Base-by-base conservation (phyloP, 2,329 filamentous ascomycete genomes). In the Cladobotryum mycophilum region DNA sequence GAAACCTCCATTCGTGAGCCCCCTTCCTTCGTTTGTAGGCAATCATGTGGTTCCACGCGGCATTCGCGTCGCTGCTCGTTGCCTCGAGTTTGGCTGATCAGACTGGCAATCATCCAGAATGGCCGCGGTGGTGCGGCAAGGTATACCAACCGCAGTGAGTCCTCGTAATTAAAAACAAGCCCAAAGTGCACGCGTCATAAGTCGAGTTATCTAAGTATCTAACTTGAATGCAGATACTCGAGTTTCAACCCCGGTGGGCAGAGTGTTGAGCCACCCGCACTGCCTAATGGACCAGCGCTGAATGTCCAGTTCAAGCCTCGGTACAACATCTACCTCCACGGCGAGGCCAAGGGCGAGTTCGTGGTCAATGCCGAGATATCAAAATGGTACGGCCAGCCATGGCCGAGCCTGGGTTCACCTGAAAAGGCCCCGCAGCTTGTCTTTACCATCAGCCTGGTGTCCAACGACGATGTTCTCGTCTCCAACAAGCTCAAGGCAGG, bases 111-210 rank as follows among this genome's bases (percentile, higher is more conserved):
- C 66, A 74, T 52, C 60, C 68, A 1, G 71, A 72, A 43, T 72
- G 69, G 71, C 67, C 67, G 12, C 62, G 72, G 41, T 75, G 72
- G 73, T 76, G 73, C 52, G 73, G 73, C 15, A 76, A 75, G 48
- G 72, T 69, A 4, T 75, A 76, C 55, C 55, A 74, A 55, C 53
- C 68, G 6, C 69, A 70, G 62, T 75, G 61, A 47, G 56, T 41
- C 8, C 25, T 30, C 25, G 9, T 7, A 30, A 11, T 30, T 4
- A 25, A 8, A 30, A 8, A 30, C 9, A 30, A 30, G 4, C 9
- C 9, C 25, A 8, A 7, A 8, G 8, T 30, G 25, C 25, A 30
- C 25, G 25, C 25, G 20, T 20, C 5, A n/a, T 5, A 20, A 20
- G 20, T 20, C 20, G 20, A n/a, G 18, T 3, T 3, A 9, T 22